Evolutionary conservation across 192 early-diverging fungal species (phyloP), one percentile per base, ranked within the genome.

Genomic region (Coemansia sp.): DNA sequence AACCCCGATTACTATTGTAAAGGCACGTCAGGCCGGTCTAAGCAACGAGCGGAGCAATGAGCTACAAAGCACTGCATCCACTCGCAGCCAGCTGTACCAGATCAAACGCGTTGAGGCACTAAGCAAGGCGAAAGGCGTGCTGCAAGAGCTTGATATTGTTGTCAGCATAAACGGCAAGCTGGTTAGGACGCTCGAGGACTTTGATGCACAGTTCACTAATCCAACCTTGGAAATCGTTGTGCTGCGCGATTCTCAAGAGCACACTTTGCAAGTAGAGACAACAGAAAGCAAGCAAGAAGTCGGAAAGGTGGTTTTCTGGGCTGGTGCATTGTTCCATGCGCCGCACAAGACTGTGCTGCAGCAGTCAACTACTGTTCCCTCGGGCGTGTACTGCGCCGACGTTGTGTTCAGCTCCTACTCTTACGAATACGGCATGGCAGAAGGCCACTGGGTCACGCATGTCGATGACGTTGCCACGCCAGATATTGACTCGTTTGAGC

Each of bases 231-330:
- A 78, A 11, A 83, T 92, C 64, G 87, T 89, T 72, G 72, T 76
- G 6, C 67, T 98, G 57, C 88, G 95, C 39, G 85, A 92, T 46
- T 91, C 90, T 71, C 51, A 86, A 53, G 93, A 91, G 62, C 29
- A 91, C 32, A 72, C 72, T 0, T 50, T 98, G 23, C 66, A 63
- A 3, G 90, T 96, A 1, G 88, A 89, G 17, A 92, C 91, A 1
- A 85, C 85, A 6, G 74, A 84, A 62, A 68, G 81, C 37, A 84
- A 85, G 7, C 81, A 83, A 48, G 89, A 85, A 25, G 92, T 88
- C 4, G 84, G 82, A 8, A 86, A 90, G 36, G 84, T 94, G 0
- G 76, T 97, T 37, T 81, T 88, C 17, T 97, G 95, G 95, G 89
- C 91, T 29, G 95, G 95, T 12, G 93, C 91, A 0, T 68, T 90